Conservation (phyloP, 306 rosid genomes). For the Cicer arietinum region DNA sequence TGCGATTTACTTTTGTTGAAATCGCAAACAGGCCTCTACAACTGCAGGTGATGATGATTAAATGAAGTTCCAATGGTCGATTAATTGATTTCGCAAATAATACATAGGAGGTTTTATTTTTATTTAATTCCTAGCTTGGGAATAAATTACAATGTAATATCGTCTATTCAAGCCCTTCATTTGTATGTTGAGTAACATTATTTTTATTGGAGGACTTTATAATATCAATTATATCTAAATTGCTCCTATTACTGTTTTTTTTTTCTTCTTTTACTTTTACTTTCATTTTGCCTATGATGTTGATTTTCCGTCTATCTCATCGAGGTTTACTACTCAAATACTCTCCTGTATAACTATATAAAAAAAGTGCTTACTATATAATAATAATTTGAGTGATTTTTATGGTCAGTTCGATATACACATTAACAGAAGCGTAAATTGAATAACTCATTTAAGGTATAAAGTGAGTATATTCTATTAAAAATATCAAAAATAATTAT, state of each 20-base stretch:
- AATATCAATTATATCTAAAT: background rate
- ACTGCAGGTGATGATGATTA: background rate
- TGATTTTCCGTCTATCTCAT: background rate
- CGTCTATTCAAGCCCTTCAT: background rate
- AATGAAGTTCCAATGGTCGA: constrained; percentile 6
- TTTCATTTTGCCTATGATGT: background rate
- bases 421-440: no score
- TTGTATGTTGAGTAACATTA: background rate
- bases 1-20: background rate
- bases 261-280: background rate
- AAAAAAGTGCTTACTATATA: no score
- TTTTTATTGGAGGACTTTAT: background rate
- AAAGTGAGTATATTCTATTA: no score
- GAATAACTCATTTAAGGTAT: no score
- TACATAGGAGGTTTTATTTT: background rate
- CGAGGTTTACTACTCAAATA: background rate
- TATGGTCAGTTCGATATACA: no score
- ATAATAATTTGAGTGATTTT: no score
- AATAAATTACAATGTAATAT: background rate
- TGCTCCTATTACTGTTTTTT: background rate
- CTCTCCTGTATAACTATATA: no score
- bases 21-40: background rate
- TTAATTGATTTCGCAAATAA: constrained; percentile 4
- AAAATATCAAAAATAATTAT: no score
- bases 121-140: background rate